phyloP scores from a whole-genome alignment of 345 rosid genomes.

The Linum trigynum region DNA sequence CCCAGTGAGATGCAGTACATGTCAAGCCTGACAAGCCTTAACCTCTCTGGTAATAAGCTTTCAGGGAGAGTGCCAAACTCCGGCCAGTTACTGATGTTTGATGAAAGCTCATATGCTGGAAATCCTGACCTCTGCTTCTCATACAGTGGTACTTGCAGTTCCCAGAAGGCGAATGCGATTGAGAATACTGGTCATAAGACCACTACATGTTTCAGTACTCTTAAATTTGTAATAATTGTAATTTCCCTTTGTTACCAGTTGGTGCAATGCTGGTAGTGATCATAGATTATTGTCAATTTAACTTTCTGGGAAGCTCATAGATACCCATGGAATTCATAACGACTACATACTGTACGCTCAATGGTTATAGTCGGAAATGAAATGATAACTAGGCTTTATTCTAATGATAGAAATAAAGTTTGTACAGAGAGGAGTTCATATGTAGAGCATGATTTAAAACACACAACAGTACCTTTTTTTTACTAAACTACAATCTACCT shows the following conservation, averaged over 20 bases:
- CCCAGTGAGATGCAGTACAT: slow-evolving; percentile 3
- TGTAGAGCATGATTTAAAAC: too few species aligned
- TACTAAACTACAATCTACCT: too few species aligned
- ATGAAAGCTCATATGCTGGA: slow-evolving; percentile 1
- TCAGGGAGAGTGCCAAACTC: slow-evolving; percentile 14
- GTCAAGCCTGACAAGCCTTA: background rate
- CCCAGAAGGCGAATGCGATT: background rate
- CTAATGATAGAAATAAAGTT: too few species aligned
- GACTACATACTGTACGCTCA: too few species aligned
- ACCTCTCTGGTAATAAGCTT: slow-evolving; percentile 18
- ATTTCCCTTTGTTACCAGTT: background rate
- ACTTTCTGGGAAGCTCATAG: background rate
- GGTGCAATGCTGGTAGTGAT: background rate
- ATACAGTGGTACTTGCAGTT: background rate
- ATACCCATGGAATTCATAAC: background rate
- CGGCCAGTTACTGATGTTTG: slow-evolving; percentile 11
- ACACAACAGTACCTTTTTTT: too few species aligned
- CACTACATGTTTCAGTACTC: background rate
- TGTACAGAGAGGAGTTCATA: too few species aligned
- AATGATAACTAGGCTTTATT: too few species aligned
- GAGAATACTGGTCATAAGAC: background rate
- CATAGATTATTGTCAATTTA: background rate
- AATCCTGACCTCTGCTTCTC: slow-evolving; percentile 13
- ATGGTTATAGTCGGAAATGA: too few species aligned
- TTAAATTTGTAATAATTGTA: background rate